Base-by-base conservation (phyloP, 1,139 yeast species). In the Schizosaccharomyces versatilis region DNA sequence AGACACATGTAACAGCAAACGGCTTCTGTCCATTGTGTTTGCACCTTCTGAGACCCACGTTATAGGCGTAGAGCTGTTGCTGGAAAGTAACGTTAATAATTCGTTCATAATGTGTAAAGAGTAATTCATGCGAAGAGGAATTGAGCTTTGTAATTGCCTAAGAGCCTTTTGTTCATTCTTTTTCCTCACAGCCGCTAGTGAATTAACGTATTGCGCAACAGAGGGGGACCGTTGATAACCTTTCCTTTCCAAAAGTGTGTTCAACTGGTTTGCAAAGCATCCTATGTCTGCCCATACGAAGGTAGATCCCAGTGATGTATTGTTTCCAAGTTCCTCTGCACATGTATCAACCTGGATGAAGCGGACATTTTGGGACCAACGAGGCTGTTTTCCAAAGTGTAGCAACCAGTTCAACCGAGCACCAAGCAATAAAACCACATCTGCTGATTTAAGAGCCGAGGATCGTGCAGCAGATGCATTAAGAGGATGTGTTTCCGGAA, bases 381-480 rank as follows among this genome's bases (percentile, higher is more conserved):
- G 74, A 36, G 81, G 79, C 1, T 70, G 56, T 53, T 73, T 77
- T 1, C 81, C 84, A 63, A 71, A 77, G 59, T 79, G 84, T 58
- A 79, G 65, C 24, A 79, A 78, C 84, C 84, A 79, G 63, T 79
- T 79, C 60, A 79, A 68, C 54, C 84, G 68, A 0, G 81, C 82
- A 1, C 84, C 84, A 2, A 77, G 63, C 1, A 79, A 66, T 6
- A 79, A 54, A 6, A 79, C 70, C 6, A 79, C 74, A 60, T 79
- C 83, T 0, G 83, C 77, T 1, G 66, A 60, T 58, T 68, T 69
- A 59, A 79, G 66, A 0, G 77, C 81, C 14, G 70, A 68, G 0
- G 82, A 76, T 56, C 84, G 68, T 2, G 81, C 81, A 1, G 81
- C 76, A 0, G 80, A 73, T 14, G 76, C 71, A 60, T 79, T 79